Conservation (phyloP, 2,329 filamentous ascomycete genomes). For the Fusarium devonianum region DNA sequence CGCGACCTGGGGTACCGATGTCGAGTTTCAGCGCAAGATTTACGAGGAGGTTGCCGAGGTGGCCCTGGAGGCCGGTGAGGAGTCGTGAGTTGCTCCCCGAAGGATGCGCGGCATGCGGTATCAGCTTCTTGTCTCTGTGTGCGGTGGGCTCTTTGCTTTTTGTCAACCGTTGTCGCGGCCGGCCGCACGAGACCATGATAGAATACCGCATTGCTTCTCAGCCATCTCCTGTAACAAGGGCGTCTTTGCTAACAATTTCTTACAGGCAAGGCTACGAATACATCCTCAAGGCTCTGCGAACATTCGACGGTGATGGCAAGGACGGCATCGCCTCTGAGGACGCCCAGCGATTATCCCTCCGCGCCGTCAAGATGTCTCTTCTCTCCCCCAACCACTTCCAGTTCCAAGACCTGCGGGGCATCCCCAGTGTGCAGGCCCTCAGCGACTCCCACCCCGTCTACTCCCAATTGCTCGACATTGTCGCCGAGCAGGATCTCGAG, state of each 20-base stretch:
- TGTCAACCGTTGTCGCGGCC: neutral
- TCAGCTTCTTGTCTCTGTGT: slow-evolving; percentile 1
- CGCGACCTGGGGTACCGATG: slow-evolving; percentile 79
- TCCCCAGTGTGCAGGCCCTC: slow-evolving; percentile 85
- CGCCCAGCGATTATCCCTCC: slow-evolving; percentile 66
- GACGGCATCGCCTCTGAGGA: slow-evolving; percentile 65
- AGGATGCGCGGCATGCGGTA: slow-evolving; percentile 1
- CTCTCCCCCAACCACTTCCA: slow-evolving; percentile 66
- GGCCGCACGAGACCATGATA: slow-evolving; percentile 1
- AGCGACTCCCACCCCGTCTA: slow-evolving; percentile 83
- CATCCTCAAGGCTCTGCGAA: slow-evolving; percentile 67
- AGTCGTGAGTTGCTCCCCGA: slow-evolving; percentile 64
- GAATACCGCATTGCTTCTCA: neutral
- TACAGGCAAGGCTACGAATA: slow-evolving; percentile 70
- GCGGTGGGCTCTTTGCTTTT: neutral
- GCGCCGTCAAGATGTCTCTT: slow-evolving; percentile 62
- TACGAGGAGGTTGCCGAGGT: slow-evolving; percentile 84
- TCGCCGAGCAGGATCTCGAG: slow-evolving; percentile 91
- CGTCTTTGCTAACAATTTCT: slow-evolving; percentile 28
- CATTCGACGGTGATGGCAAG: slow-evolving; percentile 64
- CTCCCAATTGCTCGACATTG: slow-evolving; percentile 93
- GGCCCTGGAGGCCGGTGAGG: slow-evolving; percentile 79
- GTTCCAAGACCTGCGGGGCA: slow-evolving; percentile 82
- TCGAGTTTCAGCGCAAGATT: slow-evolving; percentile 83
- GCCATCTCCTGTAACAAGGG: too few species aligned